These are phyloP conservation scores for Aspergillus saccharolyticus DNA, from an alignment of 495 filamentous ascomycete species.

Conservation along the genomic window DNA sequence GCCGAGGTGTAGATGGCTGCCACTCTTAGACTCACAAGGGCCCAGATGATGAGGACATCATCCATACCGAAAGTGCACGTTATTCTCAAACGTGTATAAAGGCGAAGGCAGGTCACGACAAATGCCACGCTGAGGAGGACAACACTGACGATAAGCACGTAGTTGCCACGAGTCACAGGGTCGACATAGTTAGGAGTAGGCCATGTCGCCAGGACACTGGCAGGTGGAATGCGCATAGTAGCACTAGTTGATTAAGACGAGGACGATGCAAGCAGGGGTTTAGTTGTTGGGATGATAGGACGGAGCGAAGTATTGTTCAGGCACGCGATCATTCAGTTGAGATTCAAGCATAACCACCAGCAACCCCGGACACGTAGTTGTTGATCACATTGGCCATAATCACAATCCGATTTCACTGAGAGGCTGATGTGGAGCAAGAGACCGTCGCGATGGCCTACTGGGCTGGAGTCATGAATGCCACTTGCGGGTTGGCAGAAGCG, in stretches of 20 bases:
- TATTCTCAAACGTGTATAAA: conserved; percentile 46
- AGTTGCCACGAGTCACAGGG: conserved; percentile 46
- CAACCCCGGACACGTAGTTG: conserved; percentile 5
- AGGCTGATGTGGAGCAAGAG: background rate
- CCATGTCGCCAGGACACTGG: conserved; percentile 42
- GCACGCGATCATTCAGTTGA: background rate
- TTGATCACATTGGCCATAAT: conserved; percentile 9
- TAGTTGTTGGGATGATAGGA: background rate
- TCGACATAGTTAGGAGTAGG: conserved; percentile 52
- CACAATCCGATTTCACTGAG: background rate
- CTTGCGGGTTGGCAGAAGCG: background rate
- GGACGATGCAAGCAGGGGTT: background rate
- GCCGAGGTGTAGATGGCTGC: background rate
- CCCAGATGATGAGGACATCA: conserved; percentile 44
- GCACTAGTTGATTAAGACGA: background rate
- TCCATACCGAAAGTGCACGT: conserved; percentile 45
- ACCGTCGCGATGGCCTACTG: background rate
- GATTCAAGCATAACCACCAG: conserved; percentile 7
- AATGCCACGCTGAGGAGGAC: conserved; percentile 35
- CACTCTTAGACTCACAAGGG: conserved; percentile 17
- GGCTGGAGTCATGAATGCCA: background rate
- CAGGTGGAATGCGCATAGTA: conserved; percentile 42
- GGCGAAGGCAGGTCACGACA: conserved; percentile 37
- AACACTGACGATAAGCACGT: conserved; percentile 39
- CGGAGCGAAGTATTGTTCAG: background rate